Percentiles rank a stretch among this genome's conserved stretches.
phyloP scores from a whole-genome alignment of 768 basidiomycete species.

The Lentinula raphanica region DNA sequence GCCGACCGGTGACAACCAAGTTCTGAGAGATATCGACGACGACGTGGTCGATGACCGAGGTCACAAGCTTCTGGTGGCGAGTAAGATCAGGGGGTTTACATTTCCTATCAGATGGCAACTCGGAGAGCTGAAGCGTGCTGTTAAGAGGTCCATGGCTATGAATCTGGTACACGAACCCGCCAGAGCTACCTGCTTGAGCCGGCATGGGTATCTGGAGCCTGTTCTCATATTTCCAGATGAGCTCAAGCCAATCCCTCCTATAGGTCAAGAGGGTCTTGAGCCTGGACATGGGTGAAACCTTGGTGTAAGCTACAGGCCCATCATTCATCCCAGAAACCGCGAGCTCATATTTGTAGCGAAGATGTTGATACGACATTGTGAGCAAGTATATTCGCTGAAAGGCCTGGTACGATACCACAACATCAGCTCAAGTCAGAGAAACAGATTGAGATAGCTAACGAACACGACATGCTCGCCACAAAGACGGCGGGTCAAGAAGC shows the following conservation, averaged over 20 bases:
- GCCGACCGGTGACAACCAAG: conserved; percentile 39
- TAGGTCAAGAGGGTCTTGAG: conserved; percentile 41
- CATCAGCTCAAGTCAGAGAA: neutral
- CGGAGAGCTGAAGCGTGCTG: conserved; percentile 36
- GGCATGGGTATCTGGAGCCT: conserved; percentile 34
- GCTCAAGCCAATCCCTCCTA: conserved; percentile 43
- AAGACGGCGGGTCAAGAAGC: conserved; percentile 41
- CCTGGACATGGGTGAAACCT: conserved; percentile 34
- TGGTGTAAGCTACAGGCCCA: conserved; percentile 35
- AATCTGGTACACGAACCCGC: conserved; percentile 42
- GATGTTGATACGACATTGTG: conserved; percentile 41
- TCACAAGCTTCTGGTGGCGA: conserved; percentile 40
- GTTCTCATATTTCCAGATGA: conserved; percentile 44
- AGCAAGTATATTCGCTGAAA: conserved; percentile 40
- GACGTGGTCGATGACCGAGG: conserved; percentile 38
- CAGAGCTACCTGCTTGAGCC: conserved; percentile 35
- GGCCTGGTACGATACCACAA: conserved; percentile 27
- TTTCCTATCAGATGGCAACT: conserved; percentile 46
- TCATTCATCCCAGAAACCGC: conserved; percentile 47
- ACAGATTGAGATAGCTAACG: neutral
- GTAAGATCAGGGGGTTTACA: conserved; percentile 37
- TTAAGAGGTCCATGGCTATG: conserved; percentile 34
- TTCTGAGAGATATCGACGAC: conserved; percentile 41
- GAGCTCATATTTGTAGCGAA: conserved; percentile 47
- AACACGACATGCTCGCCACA: conserved; percentile 45